These are phyloP conservation scores for Coemansia sp. DNA, from an alignment of 192 early-diverging fungal genomes.

Conservation along the genomic window DNA sequence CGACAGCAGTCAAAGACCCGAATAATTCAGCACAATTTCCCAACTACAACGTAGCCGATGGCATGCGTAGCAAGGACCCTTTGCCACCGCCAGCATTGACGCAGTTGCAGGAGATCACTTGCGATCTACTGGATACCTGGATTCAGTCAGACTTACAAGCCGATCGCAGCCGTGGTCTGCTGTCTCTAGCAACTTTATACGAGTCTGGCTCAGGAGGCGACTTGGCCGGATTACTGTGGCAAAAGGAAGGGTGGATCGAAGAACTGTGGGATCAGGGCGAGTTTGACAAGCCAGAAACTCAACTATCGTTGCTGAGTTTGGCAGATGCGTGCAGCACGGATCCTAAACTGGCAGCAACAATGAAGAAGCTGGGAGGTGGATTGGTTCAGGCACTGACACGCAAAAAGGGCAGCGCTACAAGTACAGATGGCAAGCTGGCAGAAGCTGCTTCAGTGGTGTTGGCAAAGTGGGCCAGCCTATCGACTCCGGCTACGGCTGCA, in stretches of 20 bases:
- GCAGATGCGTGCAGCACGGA: constrained; percentile 52
- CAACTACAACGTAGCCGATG: constrained; percentile 6
- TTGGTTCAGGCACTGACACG: constrained; percentile 60
- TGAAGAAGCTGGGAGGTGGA: constrained; percentile 56
- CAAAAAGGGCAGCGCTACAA: constrained; percentile 23
- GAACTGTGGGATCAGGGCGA: constrained; percentile 81
- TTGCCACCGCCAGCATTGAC: background rate
- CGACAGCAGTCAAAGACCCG: constrained; percentile 20
- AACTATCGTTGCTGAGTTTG: constrained; percentile 57
- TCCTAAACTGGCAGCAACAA: constrained; percentile 62
- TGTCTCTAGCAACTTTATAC: constrained; percentile 63
- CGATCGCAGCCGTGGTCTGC: constrained; percentile 27
- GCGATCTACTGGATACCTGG: constrained; percentile 17
- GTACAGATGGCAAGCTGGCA: constrained; percentile 53
- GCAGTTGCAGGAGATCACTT: constrained; percentile 8
- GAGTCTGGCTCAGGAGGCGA: constrained; percentile 58
- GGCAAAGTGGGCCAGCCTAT: constrained; percentile 60
- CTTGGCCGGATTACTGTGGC: constrained; percentile 59
- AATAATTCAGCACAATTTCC: constrained; percentile 13
- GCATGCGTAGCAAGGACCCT: background rate
- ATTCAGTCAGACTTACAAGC: constrained; percentile 35
- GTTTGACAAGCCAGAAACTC: constrained; percentile 64
- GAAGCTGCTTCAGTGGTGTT: constrained; percentile 59
- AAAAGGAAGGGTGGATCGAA: constrained; percentile 60
- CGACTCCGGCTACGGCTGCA: constrained; percentile 27